phyloP scores from a whole-genome alignment of 2,329 filamentous ascomycete genomes.

The Amauroascus niger region DNA sequence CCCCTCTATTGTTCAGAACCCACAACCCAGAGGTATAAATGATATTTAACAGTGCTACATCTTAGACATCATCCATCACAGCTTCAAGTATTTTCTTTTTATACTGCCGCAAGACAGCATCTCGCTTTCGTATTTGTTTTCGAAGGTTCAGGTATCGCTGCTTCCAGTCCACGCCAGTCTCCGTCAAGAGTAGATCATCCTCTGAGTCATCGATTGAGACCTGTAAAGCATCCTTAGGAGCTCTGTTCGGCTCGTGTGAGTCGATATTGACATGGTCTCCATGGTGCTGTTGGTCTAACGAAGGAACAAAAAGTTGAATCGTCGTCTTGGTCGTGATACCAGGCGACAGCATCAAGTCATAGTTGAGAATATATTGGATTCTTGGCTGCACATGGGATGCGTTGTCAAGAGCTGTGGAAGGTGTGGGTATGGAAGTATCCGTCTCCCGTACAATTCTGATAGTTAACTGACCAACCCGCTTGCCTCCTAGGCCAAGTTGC shows the following conservation, averaged over 20 bases:
- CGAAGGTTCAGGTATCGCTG: slow-evolving; percentile 32
- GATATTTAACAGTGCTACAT: background rate
- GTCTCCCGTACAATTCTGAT: slow-evolving; percentile 21
- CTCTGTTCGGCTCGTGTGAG: background rate
- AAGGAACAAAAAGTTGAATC: background rate
- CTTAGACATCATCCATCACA: slow-evolving; percentile 27
- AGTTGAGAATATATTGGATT: slow-evolving; percentile 1
- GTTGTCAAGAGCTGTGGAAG: slow-evolving; percentile 3
- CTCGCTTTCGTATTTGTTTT: slow-evolving; percentile 32
- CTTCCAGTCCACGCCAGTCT: slow-evolving; percentile 31
- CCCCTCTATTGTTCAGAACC: no score
- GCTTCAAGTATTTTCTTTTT: slow-evolving; percentile 37
- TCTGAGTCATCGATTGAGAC: slow-evolving; percentile 18
- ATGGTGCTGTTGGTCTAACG: background rate
- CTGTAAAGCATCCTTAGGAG: slow-evolving; percentile 16
- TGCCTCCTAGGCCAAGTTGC: slow-evolving; percentile 26
- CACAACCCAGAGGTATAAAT: background rate
- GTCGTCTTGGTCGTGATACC: slow-evolving; percentile 3
- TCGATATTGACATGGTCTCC: background rate
- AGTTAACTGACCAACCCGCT: slow-evolving; percentile 21
- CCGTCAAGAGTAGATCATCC: slow-evolving; percentile 23
- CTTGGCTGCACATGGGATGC: background rate
- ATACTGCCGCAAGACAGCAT: slow-evolving; percentile 31
- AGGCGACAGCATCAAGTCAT: background rate
- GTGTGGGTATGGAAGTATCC: background rate